Evolutionary conservation across 2,329 filamentous ascomycete species (phyloP), one percentile per base, ranked within the genome.

Genomic region (Pseudohalonectria lignicola): DNA sequence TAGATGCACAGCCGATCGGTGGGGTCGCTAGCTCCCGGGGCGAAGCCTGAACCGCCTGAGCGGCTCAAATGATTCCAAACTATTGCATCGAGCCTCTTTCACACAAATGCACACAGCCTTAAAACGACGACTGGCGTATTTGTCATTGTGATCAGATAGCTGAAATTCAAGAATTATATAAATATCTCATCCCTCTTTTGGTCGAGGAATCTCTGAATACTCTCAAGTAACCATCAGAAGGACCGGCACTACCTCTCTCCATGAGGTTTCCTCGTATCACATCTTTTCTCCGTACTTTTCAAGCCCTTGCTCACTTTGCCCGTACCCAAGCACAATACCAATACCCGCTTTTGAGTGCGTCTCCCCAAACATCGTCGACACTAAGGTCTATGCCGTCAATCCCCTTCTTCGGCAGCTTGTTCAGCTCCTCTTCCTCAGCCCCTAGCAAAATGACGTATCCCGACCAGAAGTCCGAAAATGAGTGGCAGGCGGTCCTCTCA

Each of bases 401-500:
- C 51, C 82, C 87, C 2, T 85, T 94, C 48, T 53, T 94, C 28
- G 70, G 83, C 48, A 76, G 80, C 40, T 64, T 94, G 2, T 94
- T 94, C 52, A 70, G 72, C 16, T 31, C 35, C 41, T 73, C 78
- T 39, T 79, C 72, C 31, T 65, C 69, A 18, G 64, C 67, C 28
- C 61, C 66, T 40, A 66, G 67, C 37, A 66, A 72, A 39, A 85
- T 82, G 69, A 72, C 76, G 31, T 88, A 82, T 51, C 86, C 92
- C n/a, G 76, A 92, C 37, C 64, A 92, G 57, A 85, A 87, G 60
- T 74, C 67, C 29, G 73, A 87, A 17, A 76, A 85, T 40, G 87
- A 96, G 64, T 98, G 92, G 92, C 82, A 79, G 47, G 84, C 90
- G 8, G 75, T 94, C 41, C 66, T 98, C 39, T 87, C 69, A 48